A percentile compares a stretch with the other conserved stretches of the same genome.
Conservation (phyloP, 495 filamentous ascomycete genomes). For the Xylaria sp. region DNA sequence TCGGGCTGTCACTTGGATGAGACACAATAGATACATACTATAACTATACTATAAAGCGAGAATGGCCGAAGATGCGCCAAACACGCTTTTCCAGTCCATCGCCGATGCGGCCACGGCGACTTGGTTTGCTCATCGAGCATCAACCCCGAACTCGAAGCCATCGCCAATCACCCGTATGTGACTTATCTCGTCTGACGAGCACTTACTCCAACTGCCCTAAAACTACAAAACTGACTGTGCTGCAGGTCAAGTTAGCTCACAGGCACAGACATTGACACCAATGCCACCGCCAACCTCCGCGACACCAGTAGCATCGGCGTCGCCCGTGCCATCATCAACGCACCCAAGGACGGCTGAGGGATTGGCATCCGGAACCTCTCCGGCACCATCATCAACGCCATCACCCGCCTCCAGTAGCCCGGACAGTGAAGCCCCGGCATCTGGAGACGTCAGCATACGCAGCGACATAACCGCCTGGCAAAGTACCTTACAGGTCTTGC, state of each 20-base stretch:
- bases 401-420: slow-evolving; percentile 12
- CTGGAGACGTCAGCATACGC: slow-evolving; percentile 3
- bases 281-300: neutral
- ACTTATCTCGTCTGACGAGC: neutral
- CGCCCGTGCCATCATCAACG: neutral
- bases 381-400: neutral
- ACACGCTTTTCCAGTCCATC: slow-evolving; percentile 22
- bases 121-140: slow-evolving; percentile 33
- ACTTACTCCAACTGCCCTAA: neutral
- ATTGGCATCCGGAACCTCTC: neutral
- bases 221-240: neutral
- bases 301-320: neutral
- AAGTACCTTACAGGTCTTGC: slow-evolving; percentile 27
- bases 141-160: slow-evolving; percentile 17
- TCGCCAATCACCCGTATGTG: slow-evolving; percentile 16
- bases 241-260: slow-evolving; percentile 6
- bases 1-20: neutral
- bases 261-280: neutral
- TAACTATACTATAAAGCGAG: neutral
- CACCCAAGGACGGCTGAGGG: neutral
- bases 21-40: too few relatives aligned
- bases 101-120: slow-evolving; percentile 33
- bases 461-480: slow-evolving; percentile 35
- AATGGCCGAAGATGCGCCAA: slow-evolving; percentile 12
- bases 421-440: slow-evolving; percentile 9